phyloP scores from a whole-genome alignment of 1,284 basidiomycete genomes.

The Afroboletus lepidellus region DNA sequence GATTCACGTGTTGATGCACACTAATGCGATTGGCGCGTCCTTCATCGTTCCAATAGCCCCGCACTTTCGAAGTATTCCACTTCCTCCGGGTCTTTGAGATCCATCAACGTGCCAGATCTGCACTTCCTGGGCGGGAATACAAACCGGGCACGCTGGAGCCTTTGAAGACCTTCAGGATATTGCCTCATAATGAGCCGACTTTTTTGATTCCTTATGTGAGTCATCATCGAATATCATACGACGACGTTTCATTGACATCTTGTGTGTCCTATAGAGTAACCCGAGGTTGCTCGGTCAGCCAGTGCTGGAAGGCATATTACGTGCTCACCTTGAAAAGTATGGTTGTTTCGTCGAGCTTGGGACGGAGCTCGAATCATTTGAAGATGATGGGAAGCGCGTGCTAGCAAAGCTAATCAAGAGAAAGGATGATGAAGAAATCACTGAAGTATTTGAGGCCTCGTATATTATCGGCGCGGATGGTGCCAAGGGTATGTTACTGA shows the following conservation, averaged over 20 bases:
- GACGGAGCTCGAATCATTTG: slow-evolving; percentile 32
- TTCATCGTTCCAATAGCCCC: slow-evolving; percentile 21
- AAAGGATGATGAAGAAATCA: slow-evolving; percentile 11
- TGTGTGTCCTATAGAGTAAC: slow-evolving; percentile 8
- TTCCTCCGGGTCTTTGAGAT: slow-evolving; percentile 26
- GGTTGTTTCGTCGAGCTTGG: slow-evolving; percentile 34
- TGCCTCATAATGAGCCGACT: slow-evolving; percentile 16
- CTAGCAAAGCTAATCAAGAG: slow-evolving; percentile 25
- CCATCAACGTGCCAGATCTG: background rate
- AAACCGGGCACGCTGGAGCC: slow-evolving; percentile 20
- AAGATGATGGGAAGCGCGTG: slow-evolving; percentile 30
- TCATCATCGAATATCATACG: background rate
- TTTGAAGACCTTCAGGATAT: slow-evolving; percentile 9
- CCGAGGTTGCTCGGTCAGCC: slow-evolving; percentile 34
- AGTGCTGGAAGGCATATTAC: slow-evolving; percentile 32
- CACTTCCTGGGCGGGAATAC: slow-evolving; percentile 16
- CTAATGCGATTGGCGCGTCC: background rate
- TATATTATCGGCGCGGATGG: slow-evolving; percentile 42
- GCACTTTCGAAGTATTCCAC: slow-evolving; percentile 32
- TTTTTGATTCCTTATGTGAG: slow-evolving; percentile 30
- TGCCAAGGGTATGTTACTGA: slow-evolving; percentile 28
- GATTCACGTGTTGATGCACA: background rate
- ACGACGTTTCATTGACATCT: background rate
- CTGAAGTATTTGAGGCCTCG: slow-evolving; percentile 23
- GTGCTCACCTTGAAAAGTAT: slow-evolving; percentile 30